A percentile compares a stretch with the other conserved stretches of the same genome.
Conservation (phyloP, 176 grass and related monocot species). For the Cenchrus fungigraminus region DNA sequence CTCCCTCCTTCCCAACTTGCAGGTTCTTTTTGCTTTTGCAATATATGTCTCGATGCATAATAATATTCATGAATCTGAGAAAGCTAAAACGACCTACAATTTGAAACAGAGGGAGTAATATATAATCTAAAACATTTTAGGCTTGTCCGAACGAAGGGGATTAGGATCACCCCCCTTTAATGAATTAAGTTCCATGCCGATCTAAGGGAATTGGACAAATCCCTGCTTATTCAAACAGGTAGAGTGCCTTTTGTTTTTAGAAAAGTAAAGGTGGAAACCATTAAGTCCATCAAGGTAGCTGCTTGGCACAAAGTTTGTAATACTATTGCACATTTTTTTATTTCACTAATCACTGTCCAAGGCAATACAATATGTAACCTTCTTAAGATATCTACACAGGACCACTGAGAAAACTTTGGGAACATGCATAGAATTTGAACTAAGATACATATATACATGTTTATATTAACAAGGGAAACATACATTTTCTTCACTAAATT, state of each 20-base stretch:
- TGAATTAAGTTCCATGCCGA: neutral
- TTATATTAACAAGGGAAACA: neutral
- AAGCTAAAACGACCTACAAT: no score
- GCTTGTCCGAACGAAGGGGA: neutral
- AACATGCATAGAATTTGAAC: conserved; percentile 12
- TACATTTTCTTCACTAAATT: neutral
- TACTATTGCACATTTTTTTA: neutral
- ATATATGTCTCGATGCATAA: no score
- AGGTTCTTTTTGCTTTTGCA: no score
- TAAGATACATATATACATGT: conserved; percentile 1
- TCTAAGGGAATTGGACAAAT: neutral
- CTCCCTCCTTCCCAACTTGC: no score
- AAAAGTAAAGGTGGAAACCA: no score
- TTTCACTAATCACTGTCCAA: neutral
- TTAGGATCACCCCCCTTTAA: neutral
- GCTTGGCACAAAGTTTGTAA: neutral
- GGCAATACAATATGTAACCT: neutral
- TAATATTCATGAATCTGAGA: no score
- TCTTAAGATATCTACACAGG: neutral
- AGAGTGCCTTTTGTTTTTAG: no score
- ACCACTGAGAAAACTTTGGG: neutral
- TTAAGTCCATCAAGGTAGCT: neutral
- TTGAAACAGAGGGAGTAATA: neutral
- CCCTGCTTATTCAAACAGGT: neutral
- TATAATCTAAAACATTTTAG: neutral